Evolutionary conservation across 495 filamentous ascomycete genomes (phyloP).

Genomic region (Poronia punctata): DNA sequence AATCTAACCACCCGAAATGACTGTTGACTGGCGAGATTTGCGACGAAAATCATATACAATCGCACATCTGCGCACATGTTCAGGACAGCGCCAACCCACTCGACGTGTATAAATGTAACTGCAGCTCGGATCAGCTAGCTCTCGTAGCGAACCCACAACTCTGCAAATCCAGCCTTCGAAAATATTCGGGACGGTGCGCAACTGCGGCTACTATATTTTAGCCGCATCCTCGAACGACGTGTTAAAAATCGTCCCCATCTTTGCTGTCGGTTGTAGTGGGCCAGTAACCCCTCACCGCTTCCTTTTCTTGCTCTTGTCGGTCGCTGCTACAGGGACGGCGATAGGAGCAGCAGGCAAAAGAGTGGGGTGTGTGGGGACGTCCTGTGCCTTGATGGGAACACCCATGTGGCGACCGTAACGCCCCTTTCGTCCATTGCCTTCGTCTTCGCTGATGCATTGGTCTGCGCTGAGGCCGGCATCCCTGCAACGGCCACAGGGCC

Average conservation of each 20-base stretch:
- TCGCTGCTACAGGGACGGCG: slow-evolving; percentile 14
- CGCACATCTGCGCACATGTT: neutral
- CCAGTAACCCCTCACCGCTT: slow-evolving; percentile 33
- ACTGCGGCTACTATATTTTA: no score
- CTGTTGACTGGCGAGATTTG: no score
- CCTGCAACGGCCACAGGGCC: slow-evolving; percentile 89
- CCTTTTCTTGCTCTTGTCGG: slow-evolving; percentile 44
- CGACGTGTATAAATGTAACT: no score
- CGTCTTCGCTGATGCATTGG: slow-evolving; percentile 92
- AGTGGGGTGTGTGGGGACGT: slow-evolving; percentile 22
- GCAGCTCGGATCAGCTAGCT: no score
- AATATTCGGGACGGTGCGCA: no score
- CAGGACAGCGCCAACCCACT: no score
- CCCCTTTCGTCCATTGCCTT: slow-evolving; percentile 93
- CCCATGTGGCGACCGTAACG: slow-evolving; percentile 94
- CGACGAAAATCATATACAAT: neutral
- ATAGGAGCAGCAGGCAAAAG: slow-evolving; percentile 37
- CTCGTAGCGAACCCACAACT: no score
- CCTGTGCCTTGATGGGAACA: slow-evolving; percentile 72
- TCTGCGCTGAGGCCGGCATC: slow-evolving; percentile 91
- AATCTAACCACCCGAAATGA: slow-evolving; percentile 9
- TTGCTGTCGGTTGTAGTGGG: slow-evolving; percentile 1
- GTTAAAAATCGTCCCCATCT: neutral
- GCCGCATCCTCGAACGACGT: no score
- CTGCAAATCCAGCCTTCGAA: no score